Base-by-base conservation (phyloP, 2,329 filamentous ascomycete genomes). In the Fusarium papillatum region DNA sequence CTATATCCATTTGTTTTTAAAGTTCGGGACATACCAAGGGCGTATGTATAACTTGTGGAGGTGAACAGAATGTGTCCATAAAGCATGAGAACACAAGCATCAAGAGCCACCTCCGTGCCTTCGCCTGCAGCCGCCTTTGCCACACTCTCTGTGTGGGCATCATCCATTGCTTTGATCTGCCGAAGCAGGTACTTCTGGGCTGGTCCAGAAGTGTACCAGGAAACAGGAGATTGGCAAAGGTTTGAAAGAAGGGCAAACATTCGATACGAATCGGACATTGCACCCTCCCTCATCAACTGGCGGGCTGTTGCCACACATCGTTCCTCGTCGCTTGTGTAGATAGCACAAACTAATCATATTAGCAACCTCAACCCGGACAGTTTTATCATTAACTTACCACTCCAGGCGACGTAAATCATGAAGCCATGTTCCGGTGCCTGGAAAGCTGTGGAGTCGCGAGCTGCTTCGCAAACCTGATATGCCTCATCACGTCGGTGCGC, bases 51-150 rank as follows among this genome's bases (percentile, higher is more conserved):
- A 77, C 93, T 95, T 62, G 93, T 95, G 4, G 95, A 95, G 0
- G 93, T 93, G 79, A 95, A 95, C 7, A 98, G 88, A 71, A 98
- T 95, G 81, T 98, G 95, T 0, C 95, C 97, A 81, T 98, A 98
- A 1, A 98, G 89, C 82, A 96, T 94, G 16, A 99, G 89, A 13
- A 98, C 88, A 31, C 93, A 93, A 10, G 95, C 90, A 81, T 98
- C 96, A 73, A 97, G 88, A 17, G 50, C 39, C 48, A 64, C 59
- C 57, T 76, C 80, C 29, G 76, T 43, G 5, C 38, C 41, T 24
- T n/a, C 48, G 1, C 24, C 29, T 7, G n/a, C 29, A 9, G 61
- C 22, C 31, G 34, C 22, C 13, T 41, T 68, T 6, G 60, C 41
- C 78, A 70, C 82, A 73, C 43, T 82, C 79, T 73, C 65, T 1